phyloP scores from a whole-genome alignment of 2,329 filamentous ascomycete species.

The Trichoderma sp. region DNA sequence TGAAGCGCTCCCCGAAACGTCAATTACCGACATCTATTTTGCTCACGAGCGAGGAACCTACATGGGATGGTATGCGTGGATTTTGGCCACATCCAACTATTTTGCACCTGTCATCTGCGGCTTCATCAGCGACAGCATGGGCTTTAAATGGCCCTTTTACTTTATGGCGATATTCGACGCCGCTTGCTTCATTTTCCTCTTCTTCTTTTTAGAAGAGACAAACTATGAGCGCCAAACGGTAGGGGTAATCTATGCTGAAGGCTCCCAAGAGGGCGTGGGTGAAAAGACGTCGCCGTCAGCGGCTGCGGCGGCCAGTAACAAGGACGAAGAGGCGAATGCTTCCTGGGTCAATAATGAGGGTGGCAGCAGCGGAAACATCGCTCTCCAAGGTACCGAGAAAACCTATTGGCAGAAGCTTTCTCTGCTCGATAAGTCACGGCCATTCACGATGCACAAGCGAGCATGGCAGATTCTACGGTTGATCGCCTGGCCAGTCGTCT shows the following conservation, averaged over 20 bases:
- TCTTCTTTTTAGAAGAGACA: conserved; percentile 65
- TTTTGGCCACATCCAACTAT: conserved; percentile 46
- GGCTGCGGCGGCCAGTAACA: background rate
- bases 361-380: background rate
- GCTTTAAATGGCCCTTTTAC: conserved; percentile 51
- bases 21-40: conserved; percentile 48
- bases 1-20: conserved; percentile 52
- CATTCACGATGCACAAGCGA: conserved; percentile 45
- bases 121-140: conserved; percentile 49
- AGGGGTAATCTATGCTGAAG: conserved; percentile 12
- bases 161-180: conserved; percentile 47
- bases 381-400: conserved; percentile 36
- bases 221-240: conserved; percentile 49
- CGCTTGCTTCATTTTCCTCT: conserved; percentile 45
- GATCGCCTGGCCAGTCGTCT: conserved; percentile 48
- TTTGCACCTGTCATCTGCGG: conserved; percentile 51
- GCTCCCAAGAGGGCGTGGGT: background rate
- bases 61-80: conserved; percentile 48
- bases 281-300: conserved; percentile 21
- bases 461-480: conserved; percentile 45
- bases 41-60: conserved; percentile 51
- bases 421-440: conserved; percentile 41
- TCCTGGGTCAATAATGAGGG: background rate
- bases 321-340: background rate
- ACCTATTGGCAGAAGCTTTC: conserved; percentile 49